phyloP scores from a whole-genome alignment of 352 stramenopile species.

The Pelagophyceae sp. region DNA sequence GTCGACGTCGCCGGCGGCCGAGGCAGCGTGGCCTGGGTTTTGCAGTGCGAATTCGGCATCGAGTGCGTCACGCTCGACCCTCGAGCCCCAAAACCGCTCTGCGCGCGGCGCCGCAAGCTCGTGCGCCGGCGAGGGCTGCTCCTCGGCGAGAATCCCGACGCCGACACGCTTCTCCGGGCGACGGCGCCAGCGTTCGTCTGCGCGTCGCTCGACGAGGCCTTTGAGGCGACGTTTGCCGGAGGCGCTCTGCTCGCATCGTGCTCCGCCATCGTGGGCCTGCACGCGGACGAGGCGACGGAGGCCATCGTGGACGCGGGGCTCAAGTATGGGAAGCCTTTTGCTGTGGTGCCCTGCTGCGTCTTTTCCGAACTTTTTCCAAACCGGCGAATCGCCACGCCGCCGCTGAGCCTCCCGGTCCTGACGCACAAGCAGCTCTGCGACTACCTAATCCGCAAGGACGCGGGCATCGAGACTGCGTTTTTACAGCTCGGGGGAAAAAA shows the following conservation, averaged over 20 bases:
- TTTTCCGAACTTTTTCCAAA: constrained; percentile 65
- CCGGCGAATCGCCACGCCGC: background rate
- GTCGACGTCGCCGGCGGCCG: constrained; percentile 66
- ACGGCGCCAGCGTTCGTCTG: background rate
- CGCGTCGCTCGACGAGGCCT: background rate
- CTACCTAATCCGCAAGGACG: constrained; percentile 63
- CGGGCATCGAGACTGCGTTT: constrained; percentile 50
- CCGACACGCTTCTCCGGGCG: background rate
- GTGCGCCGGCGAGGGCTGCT: background rate
- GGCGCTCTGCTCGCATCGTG: constrained; percentile 34
- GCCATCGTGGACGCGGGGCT: constrained; percentile 68
- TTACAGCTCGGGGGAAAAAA: constrained; percentile 70
- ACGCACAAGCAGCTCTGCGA: constrained; percentile 64
- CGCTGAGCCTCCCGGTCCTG: constrained; percentile 43
- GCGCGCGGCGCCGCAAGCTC: constrained; percentile 27
- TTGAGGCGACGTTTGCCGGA: background rate
- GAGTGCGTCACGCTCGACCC: constrained; percentile 63
- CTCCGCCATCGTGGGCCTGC: constrained; percentile 60
- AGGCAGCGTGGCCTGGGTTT: constrained; percentile 63
- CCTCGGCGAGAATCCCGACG: background rate
- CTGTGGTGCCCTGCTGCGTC: constrained; percentile 73
- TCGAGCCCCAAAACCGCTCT: constrained; percentile 2
- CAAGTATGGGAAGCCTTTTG: constrained; percentile 63
- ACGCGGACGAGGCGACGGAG: constrained; percentile 74
- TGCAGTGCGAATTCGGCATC: constrained; percentile 63